phyloP scores from a whole-genome alignment of 106 monocot species.

The Dioscorea dumetorum region DNA sequence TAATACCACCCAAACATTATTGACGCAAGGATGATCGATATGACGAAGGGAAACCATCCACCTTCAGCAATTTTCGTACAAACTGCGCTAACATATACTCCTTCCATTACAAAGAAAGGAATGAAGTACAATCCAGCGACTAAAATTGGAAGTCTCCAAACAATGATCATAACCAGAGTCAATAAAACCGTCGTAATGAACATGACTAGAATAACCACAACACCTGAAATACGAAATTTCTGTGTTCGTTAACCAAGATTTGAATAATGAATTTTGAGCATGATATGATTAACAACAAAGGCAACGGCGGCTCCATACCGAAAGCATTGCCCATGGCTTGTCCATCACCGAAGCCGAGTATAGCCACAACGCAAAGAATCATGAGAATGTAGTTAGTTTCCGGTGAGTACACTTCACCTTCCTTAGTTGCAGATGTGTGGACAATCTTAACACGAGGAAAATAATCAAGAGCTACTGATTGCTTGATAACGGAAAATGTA shows the following conservation, averaged over 20 bases:
- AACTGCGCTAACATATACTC: slow-evolving; percentile 53
- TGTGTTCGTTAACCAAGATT: no score
- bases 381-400: slow-evolving; percentile 79
- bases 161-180: slow-evolving; percentile 70
- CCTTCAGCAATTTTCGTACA: slow-evolving; percentile 57
- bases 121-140: slow-evolving; percentile 38
- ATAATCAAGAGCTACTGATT: slow-evolving; percentile 58
- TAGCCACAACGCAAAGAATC: slow-evolving; percentile 54
- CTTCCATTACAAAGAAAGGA: slow-evolving; percentile 53
- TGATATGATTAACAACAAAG: no score
- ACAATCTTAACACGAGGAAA: slow-evolving; percentile 80
- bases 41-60: slow-evolving; percentile 71
- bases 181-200: slow-evolving; percentile 73
- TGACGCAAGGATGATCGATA: slow-evolving; percentile 54
- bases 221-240: slow-evolving; percentile 39
- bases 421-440: slow-evolving; percentile 59
- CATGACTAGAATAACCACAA: slow-evolving; percentile 87
- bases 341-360: slow-evolving; percentile 66
- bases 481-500: slow-evolving; percentile 77
- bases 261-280: no score
- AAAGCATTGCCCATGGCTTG: slow-evolving; percentile 76
- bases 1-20: slow-evolving; percentile 79
- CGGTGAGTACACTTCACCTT: slow-evolving; percentile 83
- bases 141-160: slow-evolving; percentile 48
- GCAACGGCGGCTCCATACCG: slow-evolving; percentile 29